Evolutionary conservation across 2,329 filamentous ascomycete species (phyloP).

Genomic region (Ophiostoma tasmaniense): DNA sequence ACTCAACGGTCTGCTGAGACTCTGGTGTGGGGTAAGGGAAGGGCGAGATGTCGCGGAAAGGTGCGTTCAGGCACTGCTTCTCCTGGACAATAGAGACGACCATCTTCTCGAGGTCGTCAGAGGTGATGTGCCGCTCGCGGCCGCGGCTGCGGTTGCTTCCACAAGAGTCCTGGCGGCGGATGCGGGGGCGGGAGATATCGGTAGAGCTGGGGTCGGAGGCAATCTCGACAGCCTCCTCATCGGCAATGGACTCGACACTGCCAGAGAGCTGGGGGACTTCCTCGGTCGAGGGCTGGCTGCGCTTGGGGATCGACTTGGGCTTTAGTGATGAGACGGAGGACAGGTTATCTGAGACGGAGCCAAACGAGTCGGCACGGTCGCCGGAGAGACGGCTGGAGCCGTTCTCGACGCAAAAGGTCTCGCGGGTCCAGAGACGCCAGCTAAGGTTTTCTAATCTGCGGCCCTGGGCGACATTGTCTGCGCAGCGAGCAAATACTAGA

Average conservation of each 20-base stretch:
- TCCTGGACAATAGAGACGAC: constrained; percentile 88
- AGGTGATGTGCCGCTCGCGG: constrained; percentile 82
- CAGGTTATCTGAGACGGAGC: constrained; percentile 34
- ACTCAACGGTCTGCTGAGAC: background rate
- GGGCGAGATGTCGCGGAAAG: constrained; percentile 35
- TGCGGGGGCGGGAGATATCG: constrained; percentile 56
- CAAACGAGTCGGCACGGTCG: constrained; percentile 7
- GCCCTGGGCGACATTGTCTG: constrained; percentile 87
- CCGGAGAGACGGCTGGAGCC: background rate
- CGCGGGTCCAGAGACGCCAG: constrained; percentile 91
- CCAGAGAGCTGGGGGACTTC: constrained; percentile 65
- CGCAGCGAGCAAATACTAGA: constrained; percentile 85
- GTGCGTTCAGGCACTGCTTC: constrained; percentile 57
- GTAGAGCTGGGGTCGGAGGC: constrained; percentile 45
- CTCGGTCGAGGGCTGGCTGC: constrained; percentile 30
- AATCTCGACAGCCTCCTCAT: constrained; percentile 58
- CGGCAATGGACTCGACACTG: constrained; percentile 65
- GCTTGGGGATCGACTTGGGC: constrained; percentile 40
- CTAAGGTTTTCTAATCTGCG: constrained; percentile 88
- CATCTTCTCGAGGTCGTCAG: constrained; percentile 87
- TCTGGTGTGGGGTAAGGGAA: background rate
- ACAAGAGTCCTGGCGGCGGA: constrained; percentile 63
- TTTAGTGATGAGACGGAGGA: constrained; percentile 35
- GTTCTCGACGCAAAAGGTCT: constrained; percentile 75
- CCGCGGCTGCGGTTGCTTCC: constrained; percentile 62